Base-by-base conservation (phyloP, 2,329 filamentous ascomycete species). In the Colletotrichum sp. region DNA sequence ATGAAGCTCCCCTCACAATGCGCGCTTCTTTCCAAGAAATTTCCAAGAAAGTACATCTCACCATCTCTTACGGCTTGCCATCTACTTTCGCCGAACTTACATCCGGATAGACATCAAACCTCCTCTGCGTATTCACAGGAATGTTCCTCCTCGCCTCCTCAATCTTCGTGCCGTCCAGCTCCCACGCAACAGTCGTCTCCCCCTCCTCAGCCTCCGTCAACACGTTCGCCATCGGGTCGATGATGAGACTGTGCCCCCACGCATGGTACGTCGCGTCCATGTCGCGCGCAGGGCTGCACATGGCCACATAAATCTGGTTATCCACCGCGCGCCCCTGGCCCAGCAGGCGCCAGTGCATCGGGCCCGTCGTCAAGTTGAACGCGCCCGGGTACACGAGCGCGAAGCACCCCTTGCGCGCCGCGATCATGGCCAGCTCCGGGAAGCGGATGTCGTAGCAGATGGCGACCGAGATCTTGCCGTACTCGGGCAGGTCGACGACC, bases 361-460 rank as follows among this genome's bases (percentile, higher is more conserved):
- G 93, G 0, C 97, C 97, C 0, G 97, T 99, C 1, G 96, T 98
- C 76, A 95, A 89, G 86, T 99, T 99, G 89, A 99, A 99, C 1
- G 97, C 97, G n/a, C 96, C 97, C 0, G 97, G 97, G 85, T 98
- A 99, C 21, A 99, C 84, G 70, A 99, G 91, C 62, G 95, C 90
- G 84, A 99, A 99, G 74, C 93, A 94, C n/a, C 94, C 96, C 79
- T 93, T 92, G 36, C 97, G 90, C 24, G 96, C 95, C 0, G 96
- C 96, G 72, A 99, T 93, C 83, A 92, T 97, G 5, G 96, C 97
- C 13, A 98, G 89, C 86, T 99, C 97, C 0, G 97, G 96, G 88
- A 99, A 99, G 55, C 97, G 95, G 71, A 99, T 92, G 86, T 99
- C 97, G 87, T 99, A 99, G 90, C 97, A 99, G 83, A 99, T 99